Evolutionary conservation across 1,284 basidiomycete genomes (phyloP), one percentile per base, ranked within the genome.

Genomic region (Apiotrichum porosum): DNA sequence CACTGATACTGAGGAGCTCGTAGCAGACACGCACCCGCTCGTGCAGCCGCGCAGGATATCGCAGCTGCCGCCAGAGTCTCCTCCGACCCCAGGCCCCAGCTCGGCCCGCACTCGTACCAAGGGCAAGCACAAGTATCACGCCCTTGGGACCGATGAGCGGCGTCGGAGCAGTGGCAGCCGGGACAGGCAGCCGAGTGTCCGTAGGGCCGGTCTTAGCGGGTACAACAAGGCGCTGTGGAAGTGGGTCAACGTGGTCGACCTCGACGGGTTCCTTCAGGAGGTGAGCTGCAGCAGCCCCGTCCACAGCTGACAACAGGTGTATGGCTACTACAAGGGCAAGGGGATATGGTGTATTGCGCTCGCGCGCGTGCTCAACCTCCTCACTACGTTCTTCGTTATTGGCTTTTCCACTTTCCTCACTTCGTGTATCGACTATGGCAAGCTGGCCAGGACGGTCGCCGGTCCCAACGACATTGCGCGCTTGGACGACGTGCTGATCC

Each of bases 201-300:
- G 48, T n/a, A 61, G 56, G 47, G 52, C 40, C 12, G 86, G 88
- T 3, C 68, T 93, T 49, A 85, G 89, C 62, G 83, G 83, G 14
- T 85, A 89, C 66, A 90, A 97, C 70, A 83, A 83, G 57, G 94
- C 94, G 0, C 69, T 97, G 36, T 99, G 95, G 95, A 86, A 88
- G 56, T 99, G 95, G 95, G 90, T 95, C 53, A 99, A 98, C 67
- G 89, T 97, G 9, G 89, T 90, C 65, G 94, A 98, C 68, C 79
- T 98, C 33, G 94, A 99, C 65, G 83, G 83, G 8, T 98, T 95
- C 71, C 74, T 99, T 26, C 89, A 94, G 75, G 90, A 97, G 61
- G 89, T 89, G 34, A 45, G 71, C 58, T 22, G 14, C 12, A 1
- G 21, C 19, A 30, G 44, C 15, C 17, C 18, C 12, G n/a, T 21